Evolutionary conservation across 768 basidiomycete species (phyloP), one percentile per base, ranked within the genome.

Genomic region (Rhizopogon roseolus): DNA sequence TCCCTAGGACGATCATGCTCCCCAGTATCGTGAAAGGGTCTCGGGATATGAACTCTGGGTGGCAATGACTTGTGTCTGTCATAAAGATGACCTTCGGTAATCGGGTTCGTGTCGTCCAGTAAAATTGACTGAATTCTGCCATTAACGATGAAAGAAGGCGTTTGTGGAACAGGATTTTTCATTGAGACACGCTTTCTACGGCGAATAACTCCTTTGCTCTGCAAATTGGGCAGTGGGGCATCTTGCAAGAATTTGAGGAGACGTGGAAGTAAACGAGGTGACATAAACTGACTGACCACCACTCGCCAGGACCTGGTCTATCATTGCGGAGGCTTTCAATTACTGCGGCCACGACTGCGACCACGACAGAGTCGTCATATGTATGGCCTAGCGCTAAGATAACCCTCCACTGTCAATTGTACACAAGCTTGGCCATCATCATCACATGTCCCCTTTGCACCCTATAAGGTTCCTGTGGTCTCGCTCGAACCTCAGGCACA

Each of bases 251-350:
- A 64, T 53, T 72, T 65, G 43, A 82, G 66, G 14, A 90, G 80
- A 62, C 87, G 85, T 41, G 85, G 85, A 54, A 88, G 68, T 63
- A 90, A 73, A 59, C 86, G 86, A 64, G 85, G 81, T 36, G 34
- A 36, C 88, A 89, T 90, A 54, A 22, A 22, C 22, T 3, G 38
- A 41, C 27, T 3, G 42, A 22, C 16, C 3, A 37, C 48, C 14
- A 16, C 53, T 55, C 13, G 32, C 29, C 34, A 6, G 27, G 29
- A 32, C 27, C 14, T 37, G 17, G 25, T 22, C 22, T 3, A 13
- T 25, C 40, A 48, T 32, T 7, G 45, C 32, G 14, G 14, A 48
- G 13, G 9, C 22, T 19, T 19, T 48, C 22, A 22, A 22, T 48
- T 48, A 36, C n/a, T n/a, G n/a, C n/a, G n/a, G n/a, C n/a, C 34